These are phyloP conservation scores for Flueggea neowawraea DNA, from an alignment of 441 rosid species.

Conservation along the genomic window DNA sequence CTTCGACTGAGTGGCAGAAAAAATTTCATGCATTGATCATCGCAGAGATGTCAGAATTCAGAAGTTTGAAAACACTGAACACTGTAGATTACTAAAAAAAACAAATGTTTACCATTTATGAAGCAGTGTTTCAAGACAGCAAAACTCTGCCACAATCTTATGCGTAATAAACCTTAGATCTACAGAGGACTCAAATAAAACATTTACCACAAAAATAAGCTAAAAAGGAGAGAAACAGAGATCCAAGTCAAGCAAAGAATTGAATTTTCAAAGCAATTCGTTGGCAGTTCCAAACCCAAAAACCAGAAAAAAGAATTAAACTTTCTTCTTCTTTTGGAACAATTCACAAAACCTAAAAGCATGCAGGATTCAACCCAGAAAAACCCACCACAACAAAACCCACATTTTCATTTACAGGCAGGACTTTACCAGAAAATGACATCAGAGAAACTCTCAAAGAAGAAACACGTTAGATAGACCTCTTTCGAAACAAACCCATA, in stretches of 20 bases:
- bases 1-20: too few relatives aligned
- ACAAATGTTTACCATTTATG: background rate
- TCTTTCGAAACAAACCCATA: background rate
- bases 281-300: background rate
- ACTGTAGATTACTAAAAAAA: background rate
- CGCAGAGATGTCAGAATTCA: too few relatives aligned
- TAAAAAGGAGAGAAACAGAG: conserved; percentile 11
- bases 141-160: conserved; percentile 2
- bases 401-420: conserved; percentile 5
- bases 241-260: conserved; percentile 2
- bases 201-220: background rate
- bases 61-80: too few relatives aligned
- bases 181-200: background rate
- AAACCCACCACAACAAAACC: background rate
- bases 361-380: conserved; percentile 1
- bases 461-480: conserved; percentile 1
- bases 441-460: conserved; percentile 8
- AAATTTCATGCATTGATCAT: too few relatives aligned
- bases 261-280: background rate
- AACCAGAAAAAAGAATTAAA: background rate
- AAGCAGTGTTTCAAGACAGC: background rate
- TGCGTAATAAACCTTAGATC: conserved; percentile 10
- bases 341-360: conserved; percentile 1
- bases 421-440: background rate
- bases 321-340: background rate